Percentiles rank a stretch among this genome's conserved stretches.
Evolutionary conservation across 345 rosid species (phyloP).

Genomic region (Eucalyptus polyanthemos): DNA sequence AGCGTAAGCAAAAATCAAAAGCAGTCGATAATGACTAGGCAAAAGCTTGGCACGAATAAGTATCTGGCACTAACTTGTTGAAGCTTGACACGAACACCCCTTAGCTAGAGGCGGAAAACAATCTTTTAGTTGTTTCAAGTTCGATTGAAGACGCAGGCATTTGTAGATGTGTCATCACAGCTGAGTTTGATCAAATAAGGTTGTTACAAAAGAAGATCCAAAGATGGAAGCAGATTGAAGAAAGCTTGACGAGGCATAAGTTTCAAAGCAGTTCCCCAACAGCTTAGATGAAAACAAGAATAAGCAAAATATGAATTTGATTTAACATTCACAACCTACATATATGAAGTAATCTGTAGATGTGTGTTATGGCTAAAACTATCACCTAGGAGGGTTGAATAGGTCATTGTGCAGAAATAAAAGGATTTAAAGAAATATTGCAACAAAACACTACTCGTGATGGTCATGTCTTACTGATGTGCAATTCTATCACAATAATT

Average conservation of each 20-base stretch:
- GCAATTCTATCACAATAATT: too few species aligned
- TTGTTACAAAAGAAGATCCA: background rate
- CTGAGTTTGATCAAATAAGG: background rate
- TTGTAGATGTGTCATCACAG: background rate
- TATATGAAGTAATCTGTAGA: background rate
- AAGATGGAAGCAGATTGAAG: background rate
- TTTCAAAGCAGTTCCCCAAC: background rate
- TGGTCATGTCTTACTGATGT: too few species aligned
- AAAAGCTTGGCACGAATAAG: background rate
- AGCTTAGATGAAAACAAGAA: background rate
- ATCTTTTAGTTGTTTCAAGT: background rate
- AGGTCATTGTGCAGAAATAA: fast-evolving
- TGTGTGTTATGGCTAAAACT: background rate
- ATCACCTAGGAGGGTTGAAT: too few species aligned
- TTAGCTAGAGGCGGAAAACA: background rate
- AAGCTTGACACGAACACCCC: background rate
- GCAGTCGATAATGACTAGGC: background rate
- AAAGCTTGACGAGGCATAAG: background rate
- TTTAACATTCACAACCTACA: background rate
- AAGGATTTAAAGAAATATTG: too few species aligned
- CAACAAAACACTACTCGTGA: too few species aligned
- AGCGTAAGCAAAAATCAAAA: background rate
- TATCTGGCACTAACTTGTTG: background rate
- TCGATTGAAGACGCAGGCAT: background rate
- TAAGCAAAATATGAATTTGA: background rate